Evolutionary conservation across 495 filamentous ascomycete species (phyloP), one percentile per base, ranked within the genome.

Genomic region (Neurospora sp.): DNA sequence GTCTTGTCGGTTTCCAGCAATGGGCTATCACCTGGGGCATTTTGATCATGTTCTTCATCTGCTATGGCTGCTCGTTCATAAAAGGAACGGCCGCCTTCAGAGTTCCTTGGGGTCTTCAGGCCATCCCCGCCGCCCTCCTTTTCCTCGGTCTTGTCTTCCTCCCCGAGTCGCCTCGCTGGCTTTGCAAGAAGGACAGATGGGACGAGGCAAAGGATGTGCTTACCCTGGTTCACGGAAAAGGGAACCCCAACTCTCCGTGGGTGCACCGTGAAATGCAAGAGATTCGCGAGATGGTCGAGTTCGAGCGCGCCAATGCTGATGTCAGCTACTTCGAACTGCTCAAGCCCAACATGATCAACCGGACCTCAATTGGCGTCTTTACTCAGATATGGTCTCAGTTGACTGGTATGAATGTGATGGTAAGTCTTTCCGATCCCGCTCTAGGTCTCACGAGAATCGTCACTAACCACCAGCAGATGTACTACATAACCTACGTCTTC

Each of bases 381-480:
- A 92, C 90, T 0, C 93, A 95, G 79, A 91, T 96, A 78, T 95
- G 93, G 93, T 90, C 89, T 38, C 93, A 96, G 77, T 84, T 95
- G 23, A 93, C 91, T 1, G 93, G 93, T 16, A 93, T 93, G 90
- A 95, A 94, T 78, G 91, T 93, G 14, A 94, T 94, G 91, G 93
- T 93, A 88, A 12, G 74, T 76, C 83, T 73, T 88, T 35, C 62
- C 86, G 82, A 69, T 82, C 79, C 60, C 69, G 14, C 62, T 35
- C 23, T 77, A 80, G 74, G 75, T 77, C 16, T 72, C 72, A 4
- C 39, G 71, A 9, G 69, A 3, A 5, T 54, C 4, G 70, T 27
- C 73, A 70, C 75, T 80, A 27, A 69, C 71, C 20, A 11, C 6
- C 41, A 40, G 0, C 37, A 80, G 79, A 83, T 81, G 81, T 87